Evolutionary conservation across 192 early-diverging fungal genomes (phyloP).

Genomic region (Linnemannia elongata): DNA sequence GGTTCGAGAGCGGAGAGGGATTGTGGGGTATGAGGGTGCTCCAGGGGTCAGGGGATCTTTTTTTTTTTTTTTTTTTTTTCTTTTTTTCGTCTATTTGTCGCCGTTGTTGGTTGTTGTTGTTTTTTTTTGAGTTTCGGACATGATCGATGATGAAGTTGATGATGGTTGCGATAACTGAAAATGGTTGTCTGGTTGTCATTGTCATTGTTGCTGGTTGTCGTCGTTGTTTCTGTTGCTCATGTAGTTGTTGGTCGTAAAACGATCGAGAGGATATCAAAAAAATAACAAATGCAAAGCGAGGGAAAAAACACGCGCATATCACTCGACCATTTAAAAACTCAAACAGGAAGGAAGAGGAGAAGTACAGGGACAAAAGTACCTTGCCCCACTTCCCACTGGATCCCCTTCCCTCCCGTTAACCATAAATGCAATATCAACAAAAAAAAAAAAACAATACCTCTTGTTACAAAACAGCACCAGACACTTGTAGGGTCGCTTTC

Average conservation of each 20-base stretch:
- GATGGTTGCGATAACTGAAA: not conserved
- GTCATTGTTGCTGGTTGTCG: not conserved
- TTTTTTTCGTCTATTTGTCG: no score
- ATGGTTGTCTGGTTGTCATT: not conserved
- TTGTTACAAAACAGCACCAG: slow-evolving; percentile 57
- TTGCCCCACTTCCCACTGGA: not conserved
- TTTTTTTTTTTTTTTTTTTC: no score
- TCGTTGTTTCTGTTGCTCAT: not conserved
- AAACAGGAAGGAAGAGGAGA: not conserved
- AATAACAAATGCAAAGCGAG: not conserved
- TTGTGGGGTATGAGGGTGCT: not conserved
- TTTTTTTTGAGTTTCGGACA: not conserved
- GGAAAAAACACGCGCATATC: not conserved
- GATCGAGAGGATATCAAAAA: not conserved
- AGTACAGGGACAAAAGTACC: not conserved
- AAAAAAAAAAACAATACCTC: slow-evolving; percentile 37
- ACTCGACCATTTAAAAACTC: not conserved
- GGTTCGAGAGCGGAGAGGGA: no score
- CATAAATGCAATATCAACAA: not conserved
- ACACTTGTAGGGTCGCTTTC: slow-evolving; percentile 79
- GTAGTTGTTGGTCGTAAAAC: not conserved
- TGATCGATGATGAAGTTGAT: not conserved
- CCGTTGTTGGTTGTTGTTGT: not conserved
- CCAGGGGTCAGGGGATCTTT: not conserved
- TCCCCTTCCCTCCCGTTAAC: not conserved